Evolutionary conservation across 768 basidiomycete genomes (phyloP), one percentile per base, ranked within the genome.

Genomic region (Guyanaporus albipodus): DNA sequence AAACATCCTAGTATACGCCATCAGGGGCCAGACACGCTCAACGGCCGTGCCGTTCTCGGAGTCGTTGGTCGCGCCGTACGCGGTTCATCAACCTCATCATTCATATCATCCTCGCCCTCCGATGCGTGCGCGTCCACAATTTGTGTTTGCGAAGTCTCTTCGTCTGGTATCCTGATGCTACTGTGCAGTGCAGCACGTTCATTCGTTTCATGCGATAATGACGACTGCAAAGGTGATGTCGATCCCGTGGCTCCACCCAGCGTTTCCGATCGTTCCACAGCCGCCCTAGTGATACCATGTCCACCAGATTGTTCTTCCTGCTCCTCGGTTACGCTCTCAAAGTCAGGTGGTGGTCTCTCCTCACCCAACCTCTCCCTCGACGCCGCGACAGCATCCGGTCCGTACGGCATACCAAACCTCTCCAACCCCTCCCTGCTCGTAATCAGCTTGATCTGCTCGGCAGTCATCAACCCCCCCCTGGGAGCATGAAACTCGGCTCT

Each of bases 401-500:
- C 87, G 55, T 87, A 91, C 18, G 89, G 89, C 45, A 85, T 69
- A 1, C 85, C 86, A 55, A 89, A 91, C 48, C 76, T 72, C 29
- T 75, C 78, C 48, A 90, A 72, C 4, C 73, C 72, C 55, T 88
- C 85, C 36, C 82, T 66, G 1, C 78, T 82, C 34, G 83, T 79
- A 45, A 91, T 83, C 45, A 88, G 69, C 59, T 76, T 82, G 48
- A 91, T 64, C 53, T 79, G 77, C 33, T 78, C 77, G 0, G 74
- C 62, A 7, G 76, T 78, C 42, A 62, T 15, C 36, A 63, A 29
- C 0, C 78, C 77, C 5, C 67, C 60, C 39, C 64, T 63, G 18
- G 77, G 77, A 46, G 80, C 86, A 15, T 76, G 75, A 51, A 89
- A 85, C 59, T 84, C 82, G 2, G 87, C 83, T 19, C 84, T 80